Evolutionary conservation across 805 yeast species (phyloP).

Genomic region (Sungouiozyma ichnusensis): DNA sequence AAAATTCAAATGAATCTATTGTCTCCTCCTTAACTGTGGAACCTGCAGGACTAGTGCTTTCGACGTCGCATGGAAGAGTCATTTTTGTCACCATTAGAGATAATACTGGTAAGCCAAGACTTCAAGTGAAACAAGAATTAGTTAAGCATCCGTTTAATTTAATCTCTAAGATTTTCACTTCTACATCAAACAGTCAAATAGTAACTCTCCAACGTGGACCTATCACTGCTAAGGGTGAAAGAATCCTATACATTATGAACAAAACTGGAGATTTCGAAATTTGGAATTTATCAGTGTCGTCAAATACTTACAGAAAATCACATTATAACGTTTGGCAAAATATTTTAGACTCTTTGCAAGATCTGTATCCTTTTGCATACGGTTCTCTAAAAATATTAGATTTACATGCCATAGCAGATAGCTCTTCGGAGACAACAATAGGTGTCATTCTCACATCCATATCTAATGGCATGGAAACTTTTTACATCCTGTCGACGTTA

Average conservation of each 20-base stretch:
- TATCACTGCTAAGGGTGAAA: constrained; percentile 40
- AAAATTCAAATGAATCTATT: constrained; percentile 38
- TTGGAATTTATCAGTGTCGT: constrained; percentile 41
- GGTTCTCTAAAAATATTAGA: constrained; percentile 50
- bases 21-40: constrained; percentile 49
- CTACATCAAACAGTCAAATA: constrained; percentile 30
- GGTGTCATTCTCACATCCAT: constrained; percentile 44
- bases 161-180: constrained; percentile 23
- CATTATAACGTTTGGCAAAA: constrained; percentile 30
- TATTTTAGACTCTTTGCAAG: constrained; percentile 33
- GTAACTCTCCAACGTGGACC: constrained; percentile 49
- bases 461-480: constrained; percentile 24
- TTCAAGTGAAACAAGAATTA: constrained; percentile 19
- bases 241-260: constrained; percentile 34
- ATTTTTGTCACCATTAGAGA: constrained; percentile 56
- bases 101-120: constrained; percentile 48
- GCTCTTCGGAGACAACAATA: constrained; percentile 27
- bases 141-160: constrained; percentile 29
- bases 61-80: constrained; percentile 63
- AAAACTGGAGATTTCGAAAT: constrained; percentile 36
- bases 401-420: constrained; percentile 38
- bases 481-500: constrained; percentile 44
- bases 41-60: constrained; percentile 62
- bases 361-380: constrained; percentile 43
- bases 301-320: constrained; percentile 31